Evolutionary conservation across 129 eudicot species (phyloP), one percentile per base, ranked within the genome.

Genomic region (Saposhnikovia divaricata): DNA sequence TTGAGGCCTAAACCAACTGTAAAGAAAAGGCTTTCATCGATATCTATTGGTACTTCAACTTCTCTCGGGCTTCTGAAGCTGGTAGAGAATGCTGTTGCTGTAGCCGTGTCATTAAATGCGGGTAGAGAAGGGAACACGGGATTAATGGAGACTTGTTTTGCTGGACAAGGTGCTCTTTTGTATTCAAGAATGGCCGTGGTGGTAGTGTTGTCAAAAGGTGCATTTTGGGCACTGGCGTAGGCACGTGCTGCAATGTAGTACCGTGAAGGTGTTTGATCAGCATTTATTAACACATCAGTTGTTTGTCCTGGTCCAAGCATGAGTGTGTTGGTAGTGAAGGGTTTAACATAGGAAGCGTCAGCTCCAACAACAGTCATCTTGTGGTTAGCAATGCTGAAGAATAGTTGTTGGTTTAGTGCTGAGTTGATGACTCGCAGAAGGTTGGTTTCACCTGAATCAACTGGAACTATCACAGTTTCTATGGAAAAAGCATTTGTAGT

Each of bases 221-320:
- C 88, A 19, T 76, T 76, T 61, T 72, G 84, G 34, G 80, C 90
- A 11, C 80, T 84, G 39, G 79, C 78, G 21, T 87, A 87, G 31
- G 88, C 84, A 7, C 80, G 81, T 4, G 90, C 90, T n/a, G 90
- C 90, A 72, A 87, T 84, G 80, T 87, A 87, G 84, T 87, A 87
- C 12, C 82, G 80, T 16, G 70, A 80, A 15, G 87, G 82, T 11
- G 61, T 46, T 48, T 84, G 90, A 46, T 84, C 75, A 18, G 84
- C 90, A 0, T 78, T 76, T 73, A 87, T 74, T 21, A 84, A 75
- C 43, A 87, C 87, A 37, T 87, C 82, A 0, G 90, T 87, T 15
- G 90, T 87, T 46, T 87, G 90, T 45, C 90, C 90, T n/a, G 90
- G 90, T 9, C 90, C 90, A 16, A 87, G 55, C 90, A 87, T 87